phyloP scores from a whole-genome alignment of 768 basidiomycete species.

The Mycena kentingensis region DNA sequence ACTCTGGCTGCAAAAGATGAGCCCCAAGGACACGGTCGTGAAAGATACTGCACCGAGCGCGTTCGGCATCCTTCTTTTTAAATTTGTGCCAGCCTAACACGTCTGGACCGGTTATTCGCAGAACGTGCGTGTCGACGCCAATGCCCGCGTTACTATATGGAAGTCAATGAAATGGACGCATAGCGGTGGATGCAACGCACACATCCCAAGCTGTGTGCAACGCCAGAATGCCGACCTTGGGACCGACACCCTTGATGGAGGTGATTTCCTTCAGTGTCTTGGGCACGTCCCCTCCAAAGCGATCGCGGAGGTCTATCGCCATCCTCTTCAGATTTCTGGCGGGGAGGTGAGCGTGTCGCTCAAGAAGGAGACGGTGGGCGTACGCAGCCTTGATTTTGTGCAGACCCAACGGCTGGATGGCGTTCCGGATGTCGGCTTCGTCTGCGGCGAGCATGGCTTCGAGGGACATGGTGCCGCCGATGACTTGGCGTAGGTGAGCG shows the following conservation, averaged over 20 bases:
- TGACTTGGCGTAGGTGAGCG: slow-evolving; percentile 62
- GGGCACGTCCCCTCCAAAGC: slow-evolving; percentile 83
- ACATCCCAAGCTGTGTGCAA: slow-evolving; percentile 85
- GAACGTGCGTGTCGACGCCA: slow-evolving; percentile 95
- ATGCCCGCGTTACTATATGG: slow-evolving; percentile 78
- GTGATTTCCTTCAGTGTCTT: slow-evolving; percentile 87
- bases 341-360: not conserved
- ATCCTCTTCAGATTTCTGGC: slow-evolving; percentile 74
- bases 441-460: slow-evolving; percentile 68
- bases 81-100: slow-evolving; percentile 89
- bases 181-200: slow-evolving; percentile 40
- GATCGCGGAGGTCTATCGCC: slow-evolving; percentile 65
- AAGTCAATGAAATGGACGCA: not conserved
- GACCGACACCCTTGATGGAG: slow-evolving; percentile 87
- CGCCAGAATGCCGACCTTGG: slow-evolving; percentile 92
- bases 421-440: slow-evolving; percentile 61
- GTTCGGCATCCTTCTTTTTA: slow-evolving; percentile 83
- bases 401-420: slow-evolving; percentile 90
- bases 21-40: not conserved
- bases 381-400: slow-evolving; percentile 83
- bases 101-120: slow-evolving; percentile 91
- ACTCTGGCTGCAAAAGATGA: slow-evolving; percentile 51
- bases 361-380: not conserved
- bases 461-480: slow-evolving; percentile 82
- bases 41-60: slow-evolving; percentile 61